Evolutionary conservation across 345 rosid genomes (phyloP).

Genomic region (Populus alba): DNA sequence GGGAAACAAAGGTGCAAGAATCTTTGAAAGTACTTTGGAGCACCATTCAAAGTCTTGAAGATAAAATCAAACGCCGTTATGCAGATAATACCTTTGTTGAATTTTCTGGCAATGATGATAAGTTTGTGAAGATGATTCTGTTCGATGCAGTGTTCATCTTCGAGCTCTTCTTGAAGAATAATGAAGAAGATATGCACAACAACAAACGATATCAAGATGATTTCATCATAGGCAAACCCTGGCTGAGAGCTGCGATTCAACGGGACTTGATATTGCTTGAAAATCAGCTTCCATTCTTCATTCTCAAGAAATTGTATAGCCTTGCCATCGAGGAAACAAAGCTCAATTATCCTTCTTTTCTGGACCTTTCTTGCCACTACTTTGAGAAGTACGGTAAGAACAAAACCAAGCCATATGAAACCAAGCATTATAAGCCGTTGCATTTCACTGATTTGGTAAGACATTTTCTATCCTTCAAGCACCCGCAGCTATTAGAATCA

Average conservation of each 20-base stretch:
- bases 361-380: neutral
- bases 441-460: slow-evolving; percentile 16
- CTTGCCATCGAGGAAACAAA: neutral
- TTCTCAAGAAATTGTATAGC: neutral
- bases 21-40: too few relatives aligned
- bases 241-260: neutral
- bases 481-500: neutral
- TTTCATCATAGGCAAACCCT: slow-evolving; percentile 9
- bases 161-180: slow-evolving; percentile 11
- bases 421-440: neutral
- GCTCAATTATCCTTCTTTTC: neutral
- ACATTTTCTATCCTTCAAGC: neutral
- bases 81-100: neutral
- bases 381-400: neutral
- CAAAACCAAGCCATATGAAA: neutral
- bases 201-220: neutral
- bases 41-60: too few relatives aligned
- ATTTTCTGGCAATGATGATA: neutral
- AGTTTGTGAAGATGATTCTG: slow-evolving; percentile 1
- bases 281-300: slow-evolving; percentile 15
- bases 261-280: slow-evolving; percentile 12
- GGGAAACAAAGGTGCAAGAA: too few relatives aligned
- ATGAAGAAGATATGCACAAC: too few relatives aligned
- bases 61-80: fast-evolving
- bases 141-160: slow-evolving; percentile 19